Percentiles rank a stretch among this genome's conserved stretches.
These are phyloP conservation scores for Talaromyces proteolyticus DNA, from an alignment of 495 filamentous ascomycete genomes.

Conservation along the genomic window DNA sequence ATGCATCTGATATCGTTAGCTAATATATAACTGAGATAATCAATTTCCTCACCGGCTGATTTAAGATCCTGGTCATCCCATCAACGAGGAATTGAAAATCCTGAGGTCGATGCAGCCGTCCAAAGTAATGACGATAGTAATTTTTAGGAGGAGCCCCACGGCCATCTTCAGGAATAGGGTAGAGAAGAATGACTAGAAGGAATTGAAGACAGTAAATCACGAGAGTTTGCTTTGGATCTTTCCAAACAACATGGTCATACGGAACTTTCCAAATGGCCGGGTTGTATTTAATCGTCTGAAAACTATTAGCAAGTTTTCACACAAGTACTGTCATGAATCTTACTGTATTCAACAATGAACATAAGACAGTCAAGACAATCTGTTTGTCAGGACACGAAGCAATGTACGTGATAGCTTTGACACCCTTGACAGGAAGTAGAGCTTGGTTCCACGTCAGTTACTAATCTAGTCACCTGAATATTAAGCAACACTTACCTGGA, in stretches of 20 bases:
- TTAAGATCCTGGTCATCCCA: slow-evolving; percentile 89
- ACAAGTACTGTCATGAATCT: slow-evolving; percentile 35
- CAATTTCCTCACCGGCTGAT: slow-evolving; percentile 61
- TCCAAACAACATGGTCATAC: slow-evolving; percentile 90
- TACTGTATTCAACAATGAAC: slow-evolving; percentile 95
- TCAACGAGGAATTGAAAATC: slow-evolving; percentile 98
- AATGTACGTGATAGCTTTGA: slow-evolving; percentile 85
- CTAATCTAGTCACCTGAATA: background rate
- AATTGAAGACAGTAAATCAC: slow-evolving; percentile 90
- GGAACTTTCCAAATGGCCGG: slow-evolving; percentile 91
- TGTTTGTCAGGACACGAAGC: slow-evolving; percentile 85
- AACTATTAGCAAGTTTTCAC: slow-evolving; percentile 80
- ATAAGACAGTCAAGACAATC: slow-evolving; percentile 79
- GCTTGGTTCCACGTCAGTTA: slow-evolving; percentile 25
- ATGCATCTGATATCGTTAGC: slow-evolving; percentile 52
- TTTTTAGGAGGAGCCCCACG: slow-evolving; percentile 67
- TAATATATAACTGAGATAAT: background rate
- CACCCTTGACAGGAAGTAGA: slow-evolving; percentile 76
- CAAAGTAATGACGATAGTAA: slow-evolving; percentile 86
- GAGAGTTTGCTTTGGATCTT: slow-evolving; percentile 85
- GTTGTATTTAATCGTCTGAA: slow-evolving; percentile 90
- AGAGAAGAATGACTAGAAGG: slow-evolving; percentile 80
- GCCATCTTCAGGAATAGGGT: slow-evolving; percentile 80
- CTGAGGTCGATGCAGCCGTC: slow-evolving; percentile 84
- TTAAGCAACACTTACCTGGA: slow-evolving; percentile 46